phyloP scores from a whole-genome alignment of 2,329 filamentous ascomycete species.

The Penicillium psychrosexuale region DNA sequence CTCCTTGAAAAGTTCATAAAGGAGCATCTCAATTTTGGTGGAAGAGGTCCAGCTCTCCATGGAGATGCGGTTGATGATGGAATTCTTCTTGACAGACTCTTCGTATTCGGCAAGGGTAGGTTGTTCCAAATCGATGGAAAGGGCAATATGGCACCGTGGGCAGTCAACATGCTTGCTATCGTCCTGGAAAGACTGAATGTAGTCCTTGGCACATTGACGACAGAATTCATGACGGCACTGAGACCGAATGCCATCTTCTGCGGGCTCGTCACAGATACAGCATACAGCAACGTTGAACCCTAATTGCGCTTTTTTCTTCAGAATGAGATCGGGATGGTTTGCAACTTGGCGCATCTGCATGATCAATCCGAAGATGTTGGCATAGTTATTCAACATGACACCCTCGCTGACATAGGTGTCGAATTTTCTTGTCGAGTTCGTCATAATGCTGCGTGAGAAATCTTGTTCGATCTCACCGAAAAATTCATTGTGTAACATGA shows the following conservation, averaged over 20 bases:
- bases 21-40: constrained; percentile 94
- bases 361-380: constrained; percentile 97
- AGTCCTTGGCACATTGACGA: constrained; percentile 73
- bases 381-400: constrained; percentile 94
- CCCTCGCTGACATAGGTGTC: constrained; percentile 93
- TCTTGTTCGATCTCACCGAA: constrained; percentile 96
- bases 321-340: constrained; percentile 88
- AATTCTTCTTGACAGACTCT: constrained; percentile 82
- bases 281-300: constrained; percentile 90
- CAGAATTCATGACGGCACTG: constrained; percentile 93
- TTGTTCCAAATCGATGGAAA: constrained; percentile 90
- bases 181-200: constrained; percentile 71
- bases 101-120: constrained; percentile 93
- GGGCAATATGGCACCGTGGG: constrained; percentile 83
- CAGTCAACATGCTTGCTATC: constrained; percentile 60
- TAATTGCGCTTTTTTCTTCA: constrained; percentile 81
- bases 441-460: constrained; percentile 95
- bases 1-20: constrained; percentile 89
- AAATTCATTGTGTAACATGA: constrained; percentile 89
- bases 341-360: constrained; percentile 99
- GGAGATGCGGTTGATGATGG: constrained; percentile 97
- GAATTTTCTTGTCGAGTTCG: constrained; percentile 80
- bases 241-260: constrained; percentile 90
- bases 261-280: constrained; percentile 92
- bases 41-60: constrained; percentile 99